Conservation (phyloP, 495 filamentous ascomycete genomes). For the Tuber calosporum region DNA sequence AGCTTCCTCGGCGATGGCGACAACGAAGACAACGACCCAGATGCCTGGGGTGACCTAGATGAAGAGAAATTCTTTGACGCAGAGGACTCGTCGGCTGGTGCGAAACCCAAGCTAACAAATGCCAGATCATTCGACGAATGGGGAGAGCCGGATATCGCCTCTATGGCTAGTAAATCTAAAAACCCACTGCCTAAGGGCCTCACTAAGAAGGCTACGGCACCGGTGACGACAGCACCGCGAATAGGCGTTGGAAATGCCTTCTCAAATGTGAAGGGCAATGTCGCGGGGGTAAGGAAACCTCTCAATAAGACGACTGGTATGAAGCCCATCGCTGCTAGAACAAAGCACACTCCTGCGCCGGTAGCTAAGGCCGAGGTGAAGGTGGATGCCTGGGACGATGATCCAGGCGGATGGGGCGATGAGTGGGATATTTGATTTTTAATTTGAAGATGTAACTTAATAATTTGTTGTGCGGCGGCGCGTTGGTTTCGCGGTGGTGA, state of each 20-base stretch:
- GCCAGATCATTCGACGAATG: slow-evolving; percentile 13
- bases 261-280: slow-evolving; percentile 14
- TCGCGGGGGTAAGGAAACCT: slow-evolving; percentile 14
- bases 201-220: slow-evolving; percentile 13
- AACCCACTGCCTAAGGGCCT: slow-evolving; percentile 30
- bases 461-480: not conserved
- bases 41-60: slow-evolving; percentile 66
- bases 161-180: slow-evolving; percentile 28
- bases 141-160: slow-evolving; percentile 22
- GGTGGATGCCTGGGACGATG: slow-evolving; percentile 51
- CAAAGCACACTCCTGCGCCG: not conserved
- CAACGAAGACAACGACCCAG: slow-evolving; percentile 53
- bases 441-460: not conserved
- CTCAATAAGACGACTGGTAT: slow-evolving; percentile 14
- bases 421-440: slow-evolving; percentile 48
- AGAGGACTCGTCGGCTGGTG: slow-evolving; percentile 1
- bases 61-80: slow-evolving; percentile 52
- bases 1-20: slow-evolving; percentile 48
- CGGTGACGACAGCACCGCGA: slow-evolving; percentile 10
- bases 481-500: not conserved
- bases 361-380: slow-evolving; percentile 42
- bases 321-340: slow-evolving; percentile 16
- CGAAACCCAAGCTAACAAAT: slow-evolving; percentile 32
- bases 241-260: slow-evolving; percentile 17
- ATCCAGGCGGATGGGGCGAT: slow-evolving; percentile 62